These are phyloP conservation scores for Clitopilus hobsonii DNA, from an alignment of 768 basidiomycete species.

Conservation along the genomic window DNA sequence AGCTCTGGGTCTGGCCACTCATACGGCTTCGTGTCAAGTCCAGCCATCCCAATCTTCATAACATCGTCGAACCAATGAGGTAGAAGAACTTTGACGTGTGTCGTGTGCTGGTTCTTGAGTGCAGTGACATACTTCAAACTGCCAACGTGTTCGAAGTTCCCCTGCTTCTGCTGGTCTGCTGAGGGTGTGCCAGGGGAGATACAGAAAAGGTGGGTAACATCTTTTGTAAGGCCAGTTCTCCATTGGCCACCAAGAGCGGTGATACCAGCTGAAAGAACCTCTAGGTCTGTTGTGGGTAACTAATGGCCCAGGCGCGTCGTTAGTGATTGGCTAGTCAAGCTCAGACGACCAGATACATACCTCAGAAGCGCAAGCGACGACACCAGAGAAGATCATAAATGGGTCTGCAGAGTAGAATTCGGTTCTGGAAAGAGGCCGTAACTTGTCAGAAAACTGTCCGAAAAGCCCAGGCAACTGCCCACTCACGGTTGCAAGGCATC, in stretches of 20 bases:
- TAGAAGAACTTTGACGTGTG: conserved; percentile 64
- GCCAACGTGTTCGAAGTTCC: background rate
- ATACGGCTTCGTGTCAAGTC: conserved; percentile 50
- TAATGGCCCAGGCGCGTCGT: conserved; percentile 18
- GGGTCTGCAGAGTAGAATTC: conserved; percentile 75
- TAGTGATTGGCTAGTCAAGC: background rate
- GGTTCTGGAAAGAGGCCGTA: conserved; percentile 27
- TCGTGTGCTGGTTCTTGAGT: conserved; percentile 54
- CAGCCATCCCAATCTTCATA: conserved; percentile 48
- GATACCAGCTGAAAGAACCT: conserved; percentile 70
- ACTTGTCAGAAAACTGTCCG: background rate
- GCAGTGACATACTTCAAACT: conserved; percentile 42
- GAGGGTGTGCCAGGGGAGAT: conserved; percentile 38
- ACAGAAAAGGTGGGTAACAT: conserved; percentile 85
- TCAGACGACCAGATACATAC: conserved; percentile 29
- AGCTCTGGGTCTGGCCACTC: conserved; percentile 72
- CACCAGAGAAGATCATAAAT: conserved; percentile 75
- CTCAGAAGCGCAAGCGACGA: conserved; percentile 68
- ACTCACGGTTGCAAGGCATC: conserved; percentile 55
- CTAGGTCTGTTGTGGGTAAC: conserved; percentile 62
- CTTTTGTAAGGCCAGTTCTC: conserved; percentile 70
- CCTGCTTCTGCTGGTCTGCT: background rate
- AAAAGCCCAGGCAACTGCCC: background rate
- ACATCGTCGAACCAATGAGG: conserved; percentile 93
- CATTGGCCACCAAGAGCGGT: conserved; percentile 78